Evolutionary conservation across 495 filamentous ascomycete species (phyloP), one percentile per base, ranked within the genome.

Genomic region (Penicillium pulvis): DNA sequence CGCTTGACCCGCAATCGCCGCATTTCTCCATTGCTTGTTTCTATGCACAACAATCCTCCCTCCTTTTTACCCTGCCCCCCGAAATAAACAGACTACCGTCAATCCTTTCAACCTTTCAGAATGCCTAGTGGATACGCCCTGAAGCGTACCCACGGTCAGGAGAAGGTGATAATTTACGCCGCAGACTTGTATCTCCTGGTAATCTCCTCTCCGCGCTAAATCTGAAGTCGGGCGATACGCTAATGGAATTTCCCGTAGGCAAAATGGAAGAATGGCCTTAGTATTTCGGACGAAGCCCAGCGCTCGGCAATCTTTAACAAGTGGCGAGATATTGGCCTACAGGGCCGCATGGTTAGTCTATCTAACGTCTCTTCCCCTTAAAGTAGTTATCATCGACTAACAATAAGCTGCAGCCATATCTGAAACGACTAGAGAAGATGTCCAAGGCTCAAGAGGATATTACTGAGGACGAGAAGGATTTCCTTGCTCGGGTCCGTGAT

Each of bases 121-220:
- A 23, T 23, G 20, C 20, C 20, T 48, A 48, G 20, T n/a, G 45
- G 7, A 24, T 9, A 48, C 19, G 20, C 20, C 1, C 1, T 26
- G 20, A 26, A 26, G 10, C 20, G 45, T 8, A 48, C 20, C 11
- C 26, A 48, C 8, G 10, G 20, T 30, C 9, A 48, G 26, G 9
- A 48, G 26, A 30, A 24, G 45, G 45, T 48, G 45, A 16, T 30
- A 1, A 30, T 48, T 19, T 20, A 48, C 45, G 20, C 45, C 14
- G 45, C 45, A 6, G 45, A 48, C 20, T 19, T 48, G 5, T 48
- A 48, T 30, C 19, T 48, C 26, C 26, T 48, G 45, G 45, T 48
- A 48, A 14, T 48, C 9, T 6, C 19, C 45, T 14, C 8, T 8
- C 7, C 19, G 19, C 45, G 0, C 26, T 14, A 17, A 30, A 48